Evolutionary conservation across 2,329 filamentous ascomycete species (phyloP), one percentile per base, ranked within the genome.

Genomic region (Penicillium sp.): DNA sequence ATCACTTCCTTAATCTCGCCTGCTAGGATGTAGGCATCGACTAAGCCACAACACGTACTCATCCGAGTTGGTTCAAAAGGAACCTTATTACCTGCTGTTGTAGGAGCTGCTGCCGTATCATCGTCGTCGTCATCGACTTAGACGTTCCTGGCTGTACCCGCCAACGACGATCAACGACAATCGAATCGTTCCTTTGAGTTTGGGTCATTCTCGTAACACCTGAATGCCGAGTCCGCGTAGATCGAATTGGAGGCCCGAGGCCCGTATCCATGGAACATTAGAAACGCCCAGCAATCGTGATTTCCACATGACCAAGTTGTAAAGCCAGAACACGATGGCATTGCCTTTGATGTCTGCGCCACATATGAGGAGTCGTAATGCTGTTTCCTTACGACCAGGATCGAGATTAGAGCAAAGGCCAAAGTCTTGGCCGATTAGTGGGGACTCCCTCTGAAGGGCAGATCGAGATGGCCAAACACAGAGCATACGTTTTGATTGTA

Each of bases 131-230:
- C 62, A 6, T n/a, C 66, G 59, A 12, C 59, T 66, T 3, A 52
- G 57, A 2, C 67, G 71, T 23, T 60, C 52, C n/a, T 60, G 51
- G 2, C 70, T 69, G 59, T 72, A 68, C 6, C 64, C 65, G 7
- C 64, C 70, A 43, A 71, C 63, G 11, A 70, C 50, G 18, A 71
- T n/a, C n/a, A n/a, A n/a, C n/a, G n/a, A n/a, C n/a, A 53, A 56
- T 71, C 67, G 56, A 65, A 70, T 0, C 8, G 42, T 12, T 63
- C 61, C 2, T 20, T 56, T 1, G n/a, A n/a, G n/a, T n/a, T n/a
- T n/a, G 67, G 0, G 79, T 81, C 81, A 85, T 83, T 1, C 72
- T 57, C 72, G 76, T 18, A 84, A 64, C 8, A 83, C 77, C 9
- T 80, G 70, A 46, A 84, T 74, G 0, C 79, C 82, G 12, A 76